Conservation (phyloP, 2,329 filamentous ascomycete species). For the Taxawa tesnikishii region DNA sequence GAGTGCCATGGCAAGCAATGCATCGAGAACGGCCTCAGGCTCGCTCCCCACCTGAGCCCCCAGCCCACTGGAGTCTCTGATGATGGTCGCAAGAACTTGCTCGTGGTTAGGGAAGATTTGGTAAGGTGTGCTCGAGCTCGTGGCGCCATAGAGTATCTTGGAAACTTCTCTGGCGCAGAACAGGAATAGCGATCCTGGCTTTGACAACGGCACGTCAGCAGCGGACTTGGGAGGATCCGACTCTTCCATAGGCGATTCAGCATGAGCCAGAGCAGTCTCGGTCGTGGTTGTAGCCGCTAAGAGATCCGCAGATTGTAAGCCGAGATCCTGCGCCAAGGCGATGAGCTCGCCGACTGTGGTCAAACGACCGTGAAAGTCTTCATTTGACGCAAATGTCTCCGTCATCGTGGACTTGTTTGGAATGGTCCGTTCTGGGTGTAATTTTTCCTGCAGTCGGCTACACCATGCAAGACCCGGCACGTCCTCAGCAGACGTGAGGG, state of each 20-base stretch:
- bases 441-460: conserved; percentile 53
- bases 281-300: conserved; percentile 12
- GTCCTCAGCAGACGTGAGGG: conserved; percentile 25
- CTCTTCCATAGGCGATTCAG: conserved; percentile 25
- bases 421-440: conserved; percentile 51
- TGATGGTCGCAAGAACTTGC: conserved; percentile 37
- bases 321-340: conserved; percentile 50
- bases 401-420: conserved; percentile 49
- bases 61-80: conserved; percentile 28
- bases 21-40: conserved; percentile 42
- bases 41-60: conserved; percentile 28
- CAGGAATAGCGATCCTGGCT: conserved; percentile 41
- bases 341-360: conserved; percentile 61
- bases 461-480: conserved; percentile 38
- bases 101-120: conserved; percentile 42
- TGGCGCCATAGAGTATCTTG: conserved; percentile 33
- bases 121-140: conserved; percentile 18
- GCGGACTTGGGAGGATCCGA: conserved; percentile 41
- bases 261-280: conserved; percentile 1
- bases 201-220: conserved; percentile 43
- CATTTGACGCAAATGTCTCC: conserved; percentile 52
- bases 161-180: conserved; percentile 40
- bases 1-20: conserved; percentile 39
- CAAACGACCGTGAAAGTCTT: conserved; percentile 48
- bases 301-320: conserved; percentile 35